These are phyloP conservation scores for Lolium rigidum DNA, from an alignment of 176 grass and related monocot species.

Conservation along the genomic window DNA sequence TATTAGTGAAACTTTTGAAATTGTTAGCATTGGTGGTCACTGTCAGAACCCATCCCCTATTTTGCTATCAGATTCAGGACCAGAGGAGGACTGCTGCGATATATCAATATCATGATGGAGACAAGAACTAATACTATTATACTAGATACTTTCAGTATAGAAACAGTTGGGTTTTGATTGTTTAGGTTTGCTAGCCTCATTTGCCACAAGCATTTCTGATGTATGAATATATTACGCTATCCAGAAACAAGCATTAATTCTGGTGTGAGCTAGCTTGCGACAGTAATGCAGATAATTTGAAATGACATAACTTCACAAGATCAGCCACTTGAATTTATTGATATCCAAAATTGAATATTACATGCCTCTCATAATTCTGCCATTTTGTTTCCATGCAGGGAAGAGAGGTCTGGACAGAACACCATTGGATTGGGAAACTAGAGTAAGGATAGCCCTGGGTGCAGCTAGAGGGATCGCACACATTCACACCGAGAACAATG, in stretches of 20 bases:
- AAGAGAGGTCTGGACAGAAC: conserved; percentile 78
- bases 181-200: not conserved
- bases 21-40: conserved; percentile 25
- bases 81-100: conserved; percentile 14
- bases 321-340: not conserved
- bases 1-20: conserved; percentile 22
- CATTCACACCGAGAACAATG: conserved; percentile 83
- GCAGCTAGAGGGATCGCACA: conserved; percentile 79
- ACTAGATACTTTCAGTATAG: not conserved
- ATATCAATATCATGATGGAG: not conserved
- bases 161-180: not conserved
- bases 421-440: conserved; percentile 89
- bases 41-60: conserved; percentile 32
- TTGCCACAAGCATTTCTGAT: not conserved
- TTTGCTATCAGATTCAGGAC: conserved; percentile 35
- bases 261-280: not conserved
- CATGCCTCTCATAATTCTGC: not conserved
- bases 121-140: conserved; percentile 9
- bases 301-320: not conserved
- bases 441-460: conserved; percentile 84
- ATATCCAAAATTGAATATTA: conserved; percentile 1
- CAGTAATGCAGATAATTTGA: not conserved
- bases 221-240: conserved; percentile 4
- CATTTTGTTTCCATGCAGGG: conserved; percentile 41
- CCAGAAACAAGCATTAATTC: not conserved